These are phyloP conservation scores for Lipomyces sp. DNA, from an alignment of 805 yeast genomes.

Conservation along the genomic window DNA sequence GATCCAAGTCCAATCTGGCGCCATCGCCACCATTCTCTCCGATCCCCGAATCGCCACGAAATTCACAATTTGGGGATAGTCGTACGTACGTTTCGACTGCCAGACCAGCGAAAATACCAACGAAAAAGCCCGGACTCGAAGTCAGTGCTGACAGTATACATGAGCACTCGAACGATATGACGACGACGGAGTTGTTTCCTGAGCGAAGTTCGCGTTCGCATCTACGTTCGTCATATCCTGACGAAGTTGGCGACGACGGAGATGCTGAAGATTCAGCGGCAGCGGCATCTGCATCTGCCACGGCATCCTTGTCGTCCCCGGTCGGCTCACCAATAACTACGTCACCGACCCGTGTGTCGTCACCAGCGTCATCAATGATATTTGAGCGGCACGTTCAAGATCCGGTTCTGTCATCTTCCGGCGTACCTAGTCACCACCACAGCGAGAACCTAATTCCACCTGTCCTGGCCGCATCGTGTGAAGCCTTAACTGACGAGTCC, in stretches of 20 bases:
- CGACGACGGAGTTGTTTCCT: neutral
- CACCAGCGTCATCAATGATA: slow-evolving; percentile 55
- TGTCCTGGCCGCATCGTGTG: slow-evolving; percentile 76
- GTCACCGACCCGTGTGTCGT: slow-evolving; percentile 13
- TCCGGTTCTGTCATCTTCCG: slow-evolving; percentile 43
- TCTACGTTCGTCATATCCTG: slow-evolving; percentile 10
- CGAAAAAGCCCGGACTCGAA: neutral
- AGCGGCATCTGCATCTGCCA: neutral
- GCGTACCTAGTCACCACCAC: slow-evolving; percentile 47
- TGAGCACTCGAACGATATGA: slow-evolving; percentile 3
- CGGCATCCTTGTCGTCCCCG: neutral
- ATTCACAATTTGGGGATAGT: neutral
- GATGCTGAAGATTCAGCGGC: no score
- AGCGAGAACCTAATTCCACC: slow-evolving; percentile 78
- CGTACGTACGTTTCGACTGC: neutral
- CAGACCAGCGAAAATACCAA: neutral
- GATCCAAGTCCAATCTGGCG: neutral
- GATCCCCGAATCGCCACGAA: slow-evolving; percentile 7
- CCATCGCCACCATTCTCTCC: neutral
- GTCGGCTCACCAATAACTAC: neutral
- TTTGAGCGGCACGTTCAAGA: slow-evolving; percentile 73
- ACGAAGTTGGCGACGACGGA: slow-evolving; percentile 2
- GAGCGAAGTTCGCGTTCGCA: neutral
- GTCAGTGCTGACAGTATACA: neutral
- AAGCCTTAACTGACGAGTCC: slow-evolving; percentile 59